Evolutionary conservation across 2,329 filamentous ascomycete genomes (phyloP).

Genomic region (Hansfordia pulvinata): DNA sequence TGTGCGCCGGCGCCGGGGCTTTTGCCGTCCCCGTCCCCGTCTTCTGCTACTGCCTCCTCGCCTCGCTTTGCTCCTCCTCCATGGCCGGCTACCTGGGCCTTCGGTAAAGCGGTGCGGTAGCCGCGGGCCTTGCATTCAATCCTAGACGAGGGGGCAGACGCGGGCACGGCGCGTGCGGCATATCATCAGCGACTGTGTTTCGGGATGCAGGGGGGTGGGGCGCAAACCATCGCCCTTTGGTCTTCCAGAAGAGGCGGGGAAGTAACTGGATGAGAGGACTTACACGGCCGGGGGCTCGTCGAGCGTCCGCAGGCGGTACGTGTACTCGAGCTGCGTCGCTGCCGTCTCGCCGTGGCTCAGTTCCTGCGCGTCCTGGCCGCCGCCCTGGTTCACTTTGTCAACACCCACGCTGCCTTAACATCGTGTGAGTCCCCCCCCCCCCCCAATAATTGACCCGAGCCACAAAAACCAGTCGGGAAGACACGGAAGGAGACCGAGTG

Average conservation of each 20-base stretch:
- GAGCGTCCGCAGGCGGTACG: slow-evolving; percentile 10
- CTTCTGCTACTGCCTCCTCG: no score
- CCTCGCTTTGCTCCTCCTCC: no score
- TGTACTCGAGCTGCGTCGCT: slow-evolving; percentile 13
- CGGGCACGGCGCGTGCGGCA: not conserved
- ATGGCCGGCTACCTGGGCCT: no score
- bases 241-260: no score
- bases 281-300: slow-evolving; percentile 15
- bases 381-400: slow-evolving; percentile 9
- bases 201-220: no score
- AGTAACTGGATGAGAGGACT: no score
- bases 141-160: slow-evolving; percentile 4
- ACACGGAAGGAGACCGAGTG: no score
- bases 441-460: not conserved
- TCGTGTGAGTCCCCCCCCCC: no score
- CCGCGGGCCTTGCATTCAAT: slow-evolving; percentile 15
- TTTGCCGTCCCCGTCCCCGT: slow-evolving; percentile 11
- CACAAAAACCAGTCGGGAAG: not conserved
- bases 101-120: slow-evolving; percentile 9
- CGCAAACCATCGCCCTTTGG: no score
- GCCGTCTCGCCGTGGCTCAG: slow-evolving; percentile 7
- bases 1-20: slow-evolving; percentile 5
- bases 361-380: slow-evolving; percentile 14
- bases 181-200: no score
- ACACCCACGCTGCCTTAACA: not conserved